phyloP scores from a whole-genome alignment of 495 filamentous ascomycete species.

The Ramalina intermedia region DNA sequence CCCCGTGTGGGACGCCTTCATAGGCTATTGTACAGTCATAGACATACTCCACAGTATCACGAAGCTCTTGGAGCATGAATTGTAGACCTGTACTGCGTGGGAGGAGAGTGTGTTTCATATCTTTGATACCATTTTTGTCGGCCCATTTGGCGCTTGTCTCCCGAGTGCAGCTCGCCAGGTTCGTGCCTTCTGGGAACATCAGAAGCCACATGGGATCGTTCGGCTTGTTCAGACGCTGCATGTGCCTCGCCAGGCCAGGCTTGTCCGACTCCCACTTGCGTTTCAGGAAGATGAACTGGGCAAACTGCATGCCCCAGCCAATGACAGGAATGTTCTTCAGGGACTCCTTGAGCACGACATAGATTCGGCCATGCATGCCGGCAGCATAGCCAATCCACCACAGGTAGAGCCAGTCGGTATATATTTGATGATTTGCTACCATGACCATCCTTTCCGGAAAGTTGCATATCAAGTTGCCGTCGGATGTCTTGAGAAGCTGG shows the following conservation, averaged over 20 bases:
- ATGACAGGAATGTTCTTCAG: conserved; percentile 63
- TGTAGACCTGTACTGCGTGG: conserved; percentile 63
- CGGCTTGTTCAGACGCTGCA: conserved; percentile 48
- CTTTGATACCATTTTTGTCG: conserved; percentile 48
- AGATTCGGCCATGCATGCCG: conserved; percentile 65
- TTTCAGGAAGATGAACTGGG: conserved; percentile 72
- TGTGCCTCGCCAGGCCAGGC: conserved; percentile 48
- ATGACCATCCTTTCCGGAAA: conserved; percentile 67
- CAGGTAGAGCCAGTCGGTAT: conserved; percentile 79
- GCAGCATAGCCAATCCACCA: conserved; percentile 78
- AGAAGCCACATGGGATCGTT: conserved; percentile 77
- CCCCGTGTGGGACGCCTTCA: conserved; percentile 56
- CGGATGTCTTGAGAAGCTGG: conserved; percentile 45
- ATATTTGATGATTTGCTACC: conserved; percentile 80
- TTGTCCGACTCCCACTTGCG: conserved; percentile 71
- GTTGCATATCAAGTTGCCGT: conserved; percentile 53
- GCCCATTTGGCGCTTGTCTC: conserved; percentile 52
- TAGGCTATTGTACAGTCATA: conserved; percentile 82
- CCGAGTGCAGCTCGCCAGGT: conserved; percentile 51
- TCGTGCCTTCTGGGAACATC: conserved; percentile 76
- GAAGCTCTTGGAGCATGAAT: conserved; percentile 61
- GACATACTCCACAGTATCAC: conserved; percentile 57
- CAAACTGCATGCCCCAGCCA: conserved; percentile 69
- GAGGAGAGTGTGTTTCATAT: conserved; percentile 52
- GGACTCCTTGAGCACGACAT: conserved; percentile 74